These are phyloP conservation scores for Penicillium manginii DNA, from an alignment of 495 filamentous ascomycete genomes.

Conservation along the genomic window DNA sequence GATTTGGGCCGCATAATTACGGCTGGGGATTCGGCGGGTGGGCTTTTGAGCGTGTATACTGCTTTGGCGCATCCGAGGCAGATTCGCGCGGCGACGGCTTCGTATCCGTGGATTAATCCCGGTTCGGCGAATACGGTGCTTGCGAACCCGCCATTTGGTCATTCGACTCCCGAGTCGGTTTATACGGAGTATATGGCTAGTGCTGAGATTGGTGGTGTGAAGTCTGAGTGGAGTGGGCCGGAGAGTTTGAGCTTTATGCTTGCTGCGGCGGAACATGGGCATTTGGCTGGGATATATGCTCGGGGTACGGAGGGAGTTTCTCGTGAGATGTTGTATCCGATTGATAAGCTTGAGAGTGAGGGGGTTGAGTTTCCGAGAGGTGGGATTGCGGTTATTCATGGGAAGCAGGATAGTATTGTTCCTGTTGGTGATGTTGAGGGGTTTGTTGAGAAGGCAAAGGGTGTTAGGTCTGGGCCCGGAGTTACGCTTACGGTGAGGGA, in stretches of 20 bases:
- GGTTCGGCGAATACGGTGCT: constrained; percentile 1
- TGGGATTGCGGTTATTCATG: constrained; percentile 32
- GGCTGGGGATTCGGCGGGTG: constrained; percentile 41
- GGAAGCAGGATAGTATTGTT: constrained; percentile 27
- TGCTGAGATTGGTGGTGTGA: constrained; percentile 14
- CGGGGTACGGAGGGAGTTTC: constrained; percentile 18
- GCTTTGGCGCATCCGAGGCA: constrained; percentile 29
- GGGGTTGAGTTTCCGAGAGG: constrained; percentile 25
- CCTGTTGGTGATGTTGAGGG: constrained; percentile 24
- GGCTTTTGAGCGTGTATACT: constrained; percentile 33
- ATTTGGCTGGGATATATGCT: constrained; percentile 18
- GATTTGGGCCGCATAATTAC: constrained; percentile 34
- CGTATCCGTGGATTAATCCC: constrained; percentile 28
- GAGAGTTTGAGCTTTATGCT: constrained; percentile 23
- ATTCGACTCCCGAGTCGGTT: constrained; percentile 14
- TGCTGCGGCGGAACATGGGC: constrained; percentile 21
- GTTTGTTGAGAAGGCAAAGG: constrained; percentile 28
- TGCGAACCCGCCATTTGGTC: constrained; percentile 8
- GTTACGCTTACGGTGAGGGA: constrained; percentile 26
- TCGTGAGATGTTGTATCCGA: constrained; percentile 21
- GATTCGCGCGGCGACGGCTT: constrained; percentile 25
- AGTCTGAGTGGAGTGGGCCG: background rate
- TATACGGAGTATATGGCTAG: constrained; percentile 14
- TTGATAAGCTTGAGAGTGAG: constrained; percentile 20
- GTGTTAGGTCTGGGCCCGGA: constrained; percentile 9